Conservation (phyloP, 2,329 filamentous ascomycete genomes). For the Drechslerella coelobrocha region DNA sequence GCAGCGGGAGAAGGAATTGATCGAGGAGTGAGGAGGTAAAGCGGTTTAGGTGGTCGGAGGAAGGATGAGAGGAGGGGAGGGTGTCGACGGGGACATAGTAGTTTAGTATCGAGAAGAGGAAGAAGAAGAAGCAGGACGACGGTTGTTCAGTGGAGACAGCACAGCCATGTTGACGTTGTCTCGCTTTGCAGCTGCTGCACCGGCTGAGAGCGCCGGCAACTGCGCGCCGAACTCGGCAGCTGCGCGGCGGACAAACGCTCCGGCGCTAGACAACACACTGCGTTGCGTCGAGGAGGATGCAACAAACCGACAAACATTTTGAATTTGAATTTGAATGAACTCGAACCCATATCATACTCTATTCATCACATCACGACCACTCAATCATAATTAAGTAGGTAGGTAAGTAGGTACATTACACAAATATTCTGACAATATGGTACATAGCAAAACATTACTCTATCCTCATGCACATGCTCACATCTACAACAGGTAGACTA, state of each 20-base stretch:
- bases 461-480: not conserved
- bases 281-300: not conserved
- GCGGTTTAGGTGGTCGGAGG: not conserved
- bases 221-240: not conserved
- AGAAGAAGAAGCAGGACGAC: too few species aligned
- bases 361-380: too few species aligned
- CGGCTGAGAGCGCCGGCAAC: too few species aligned
- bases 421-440: too few species aligned
- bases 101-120: too few species aligned
- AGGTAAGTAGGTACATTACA: too few species aligned
- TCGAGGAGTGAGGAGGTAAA: constrained; percentile 9
- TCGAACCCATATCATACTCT: not conserved
- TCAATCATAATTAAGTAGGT: too few species aligned
- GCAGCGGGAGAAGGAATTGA: not conserved
- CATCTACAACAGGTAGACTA: constrained; percentile 30
- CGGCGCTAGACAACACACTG: not conserved
- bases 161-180: not conserved
- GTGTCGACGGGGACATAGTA: constrained; percentile 17
- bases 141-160: not conserved
- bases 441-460: not conserved
- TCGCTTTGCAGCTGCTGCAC: too few species aligned
- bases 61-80: not conserved
- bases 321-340: not conserved
- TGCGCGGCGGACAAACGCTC: not conserved
- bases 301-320: not conserved